Conservation (phyloP, 352 stramenopile genomes). For the Globisporangium uncinulatum region DNA sequence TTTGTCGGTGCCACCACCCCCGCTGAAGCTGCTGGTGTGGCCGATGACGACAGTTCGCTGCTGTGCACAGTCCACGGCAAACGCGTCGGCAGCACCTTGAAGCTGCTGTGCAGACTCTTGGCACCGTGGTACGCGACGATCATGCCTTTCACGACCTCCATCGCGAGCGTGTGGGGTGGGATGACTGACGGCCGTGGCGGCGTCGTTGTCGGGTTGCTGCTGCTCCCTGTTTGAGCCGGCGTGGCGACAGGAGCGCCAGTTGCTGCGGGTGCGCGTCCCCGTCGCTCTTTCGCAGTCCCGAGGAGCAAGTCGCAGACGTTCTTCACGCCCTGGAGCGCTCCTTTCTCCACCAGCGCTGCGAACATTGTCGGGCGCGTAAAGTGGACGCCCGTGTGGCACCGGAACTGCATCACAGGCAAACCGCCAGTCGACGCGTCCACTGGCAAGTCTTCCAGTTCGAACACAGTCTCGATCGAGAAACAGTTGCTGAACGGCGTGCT, state of each 20-base stretch:
- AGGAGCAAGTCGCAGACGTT: constrained; percentile 20
- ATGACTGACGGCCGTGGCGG: constrained; percentile 6
- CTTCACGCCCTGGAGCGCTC: constrained; percentile 24
- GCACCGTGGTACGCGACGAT: constrained; percentile 28
- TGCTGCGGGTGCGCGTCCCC: neutral
- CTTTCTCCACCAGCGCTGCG: constrained; percentile 20
- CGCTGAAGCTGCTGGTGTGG: neutral
- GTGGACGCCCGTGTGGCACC: constrained; percentile 21
- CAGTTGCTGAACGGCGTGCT: constrained; percentile 62
- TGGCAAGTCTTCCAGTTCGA: constrained; percentile 35
- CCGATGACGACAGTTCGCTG: neutral
- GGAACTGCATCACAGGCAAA: constrained; percentile 16
- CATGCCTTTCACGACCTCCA: constrained; percentile 51
- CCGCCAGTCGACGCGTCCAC: constrained; percentile 11
- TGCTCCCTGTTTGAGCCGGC: neutral
- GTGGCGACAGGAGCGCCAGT: neutral
- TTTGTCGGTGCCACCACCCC: constrained; percentile 14
- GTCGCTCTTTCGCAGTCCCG: constrained; percentile 15
- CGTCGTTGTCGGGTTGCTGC: neutral
- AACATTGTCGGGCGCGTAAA: constrained; percentile 25
- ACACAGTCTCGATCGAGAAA: constrained; percentile 52
- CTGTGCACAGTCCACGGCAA: constrained; percentile 36
- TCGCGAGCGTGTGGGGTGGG: constrained; percentile 30
- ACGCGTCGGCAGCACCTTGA: constrained; percentile 29
- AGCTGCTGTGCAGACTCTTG: constrained; percentile 18